A percentile compares a stretch with the other conserved stretches of the same genome.
These are phyloP conservation scores for Penicillium sp. DNA, from an alignment of 2,329 filamentous ascomycete species.

Conservation along the genomic window DNA sequence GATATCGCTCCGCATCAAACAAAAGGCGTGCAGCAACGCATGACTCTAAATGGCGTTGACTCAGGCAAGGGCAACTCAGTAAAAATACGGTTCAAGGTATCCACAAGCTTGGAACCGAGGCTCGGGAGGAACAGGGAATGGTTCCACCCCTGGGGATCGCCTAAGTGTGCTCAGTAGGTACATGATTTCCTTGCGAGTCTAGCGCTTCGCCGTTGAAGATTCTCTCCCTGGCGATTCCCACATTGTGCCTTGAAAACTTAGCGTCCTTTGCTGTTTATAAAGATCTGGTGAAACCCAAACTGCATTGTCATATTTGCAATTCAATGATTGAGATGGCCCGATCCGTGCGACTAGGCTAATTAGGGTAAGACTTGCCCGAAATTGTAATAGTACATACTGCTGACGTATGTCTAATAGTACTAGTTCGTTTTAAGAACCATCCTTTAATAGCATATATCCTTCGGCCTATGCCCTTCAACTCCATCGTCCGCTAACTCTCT, in stretches of 20 bases:
- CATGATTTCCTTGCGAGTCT: neutral
- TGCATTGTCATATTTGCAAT: constrained; percentile 2
- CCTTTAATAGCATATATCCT: too few relatives aligned
- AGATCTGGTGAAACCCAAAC: constrained; percentile 3
- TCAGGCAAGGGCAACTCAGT: constrained; percentile 68
- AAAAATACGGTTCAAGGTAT: constrained; percentile 83
- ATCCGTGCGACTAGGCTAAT: too few relatives aligned
- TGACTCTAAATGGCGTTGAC: constrained; percentile 71
- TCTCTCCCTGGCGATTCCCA: neutral
- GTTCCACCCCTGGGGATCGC: constrained; percentile 72
- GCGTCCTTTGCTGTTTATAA: constrained; percentile 15
- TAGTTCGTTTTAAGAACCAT: too few relatives aligned
- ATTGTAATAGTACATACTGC: too few relatives aligned
- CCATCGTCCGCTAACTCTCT: too few relatives aligned
- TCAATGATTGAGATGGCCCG: too few relatives aligned
- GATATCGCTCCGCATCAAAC: constrained; percentile 65
- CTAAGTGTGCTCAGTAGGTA: constrained; percentile 33
- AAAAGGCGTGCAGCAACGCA: constrained; percentile 74
- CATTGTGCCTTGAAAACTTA: constrained; percentile 11
- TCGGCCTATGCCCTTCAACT: too few relatives aligned
- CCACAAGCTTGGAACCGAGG: constrained; percentile 60
- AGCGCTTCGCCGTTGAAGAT: neutral
- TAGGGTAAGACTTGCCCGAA: too few relatives aligned
- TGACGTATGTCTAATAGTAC: too few relatives aligned
- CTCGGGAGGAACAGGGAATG: constrained; percentile 75